These are phyloP conservation scores for Tuber melanosporum DNA, from an alignment of 495 filamentous ascomycete species.

Conservation along the genomic window DNA sequence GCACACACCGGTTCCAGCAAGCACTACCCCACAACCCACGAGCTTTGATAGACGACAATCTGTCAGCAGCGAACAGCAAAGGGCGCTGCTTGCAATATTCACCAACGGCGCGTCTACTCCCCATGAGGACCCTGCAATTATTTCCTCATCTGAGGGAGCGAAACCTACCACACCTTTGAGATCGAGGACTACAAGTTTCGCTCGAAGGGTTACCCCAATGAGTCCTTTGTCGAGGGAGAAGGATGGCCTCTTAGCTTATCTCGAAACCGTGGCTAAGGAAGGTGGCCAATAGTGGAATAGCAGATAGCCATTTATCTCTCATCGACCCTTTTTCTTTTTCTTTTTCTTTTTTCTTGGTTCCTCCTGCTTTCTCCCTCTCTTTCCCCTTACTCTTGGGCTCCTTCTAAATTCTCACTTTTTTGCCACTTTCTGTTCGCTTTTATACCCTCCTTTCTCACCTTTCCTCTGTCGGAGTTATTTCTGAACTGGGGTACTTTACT, in stretches of 20 bases:
- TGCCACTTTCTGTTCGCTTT: slow-evolving; percentile 15
- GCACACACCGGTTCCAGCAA: background rate
- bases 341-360: background rate
- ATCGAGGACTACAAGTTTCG: slow-evolving; percentile 9
- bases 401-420: slow-evolving; percentile 12
- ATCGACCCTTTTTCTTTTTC: background rate
- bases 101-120: slow-evolving; percentile 12
- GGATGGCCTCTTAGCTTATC: slow-evolving; percentile 35
- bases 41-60: slow-evolving; percentile 36
- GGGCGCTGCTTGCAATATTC: slow-evolving; percentile 38
- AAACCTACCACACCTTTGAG: slow-evolving; percentile 13
- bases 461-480: slow-evolving; percentile 5
- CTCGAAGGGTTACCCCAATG: slow-evolving; percentile 12
- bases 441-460: background rate
- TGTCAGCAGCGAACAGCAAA: slow-evolving; percentile 33
- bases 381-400: slow-evolving; percentile 6
- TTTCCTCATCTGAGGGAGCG: slow-evolving; percentile 25
- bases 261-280: slow-evolving; percentile 36
- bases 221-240: slow-evolving; percentile 29
- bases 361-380: slow-evolving; percentile 5
- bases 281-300: slow-evolving; percentile 22
- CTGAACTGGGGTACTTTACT: background rate
- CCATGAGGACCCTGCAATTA: background rate
- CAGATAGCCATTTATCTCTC: background rate
- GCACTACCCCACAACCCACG: slow-evolving; percentile 8